Evolutionary conservation across 2,329 filamentous ascomycete species (phyloP).

Genomic region (Aspergillus costaricaensis): DNA sequence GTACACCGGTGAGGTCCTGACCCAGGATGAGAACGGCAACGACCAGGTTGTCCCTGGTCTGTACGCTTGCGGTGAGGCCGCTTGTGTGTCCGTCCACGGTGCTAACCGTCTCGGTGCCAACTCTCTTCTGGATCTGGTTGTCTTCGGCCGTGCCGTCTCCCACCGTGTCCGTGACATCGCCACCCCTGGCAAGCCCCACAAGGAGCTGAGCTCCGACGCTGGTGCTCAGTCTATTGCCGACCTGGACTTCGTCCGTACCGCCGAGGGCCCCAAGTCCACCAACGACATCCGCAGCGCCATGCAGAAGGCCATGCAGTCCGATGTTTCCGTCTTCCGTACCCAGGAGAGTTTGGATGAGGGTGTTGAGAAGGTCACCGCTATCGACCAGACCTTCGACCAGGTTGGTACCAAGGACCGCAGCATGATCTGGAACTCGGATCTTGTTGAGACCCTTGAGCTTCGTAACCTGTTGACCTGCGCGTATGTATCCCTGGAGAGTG

Average conservation of each 20-base stretch:
- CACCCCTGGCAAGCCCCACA: slow-evolving; percentile 76
- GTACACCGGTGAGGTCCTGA: slow-evolving; percentile 95
- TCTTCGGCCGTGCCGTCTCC: slow-evolving; percentile 95
- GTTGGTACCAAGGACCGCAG: slow-evolving; percentile 96
- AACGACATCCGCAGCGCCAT: slow-evolving; percentile 86
- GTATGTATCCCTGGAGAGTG: slow-evolving; percentile 56
- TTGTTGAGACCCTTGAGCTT: slow-evolving; percentile 94
- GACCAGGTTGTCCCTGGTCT: slow-evolving; percentile 94
- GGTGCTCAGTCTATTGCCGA: slow-evolving; percentile 84
- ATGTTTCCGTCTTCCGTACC: slow-evolving; percentile 94
- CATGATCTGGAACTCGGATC: slow-evolving; percentile 99
- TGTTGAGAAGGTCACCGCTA: slow-evolving; percentile 81
- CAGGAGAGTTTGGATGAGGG: slow-evolving; percentile 92
- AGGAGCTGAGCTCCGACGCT: slow-evolving; percentile 78
- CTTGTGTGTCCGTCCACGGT: slow-evolving; percentile 96
- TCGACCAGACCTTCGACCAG: slow-evolving; percentile 77
- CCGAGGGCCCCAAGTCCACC: slow-evolving; percentile 82
- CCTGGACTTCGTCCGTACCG: slow-evolving; percentile 81
- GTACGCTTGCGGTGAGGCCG: slow-evolving; percentile 95
- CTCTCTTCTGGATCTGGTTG: slow-evolving; percentile 94
- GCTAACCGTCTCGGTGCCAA: slow-evolving; percentile 98
- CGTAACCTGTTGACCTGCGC: slow-evolving; percentile 96
- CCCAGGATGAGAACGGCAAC: slow-evolving; percentile 79
- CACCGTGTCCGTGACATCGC: slow-evolving; percentile 97
- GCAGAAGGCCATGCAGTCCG: slow-evolving; percentile 98